Evolutionary conservation across 2,329 filamentous ascomycete genomes (phyloP).

Genomic region (Diaporthe batatas): DNA sequence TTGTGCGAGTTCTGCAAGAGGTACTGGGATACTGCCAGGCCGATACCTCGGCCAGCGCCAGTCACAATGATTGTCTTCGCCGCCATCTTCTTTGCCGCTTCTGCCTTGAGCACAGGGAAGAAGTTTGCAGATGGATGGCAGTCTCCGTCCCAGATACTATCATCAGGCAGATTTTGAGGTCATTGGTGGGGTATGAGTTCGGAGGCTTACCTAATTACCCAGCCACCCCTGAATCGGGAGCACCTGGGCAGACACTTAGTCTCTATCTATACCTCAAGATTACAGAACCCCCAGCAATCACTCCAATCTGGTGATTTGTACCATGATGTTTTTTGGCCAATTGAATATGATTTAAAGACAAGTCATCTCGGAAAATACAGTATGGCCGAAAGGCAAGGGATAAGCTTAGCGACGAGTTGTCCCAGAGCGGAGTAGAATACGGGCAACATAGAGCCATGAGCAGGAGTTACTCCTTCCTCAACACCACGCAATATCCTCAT

Average conservation of each 20-base stretch:
- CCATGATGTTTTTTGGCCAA: neutral
- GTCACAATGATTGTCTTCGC: slow-evolving; percentile 79
- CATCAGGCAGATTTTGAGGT: slow-evolving; percentile 32
- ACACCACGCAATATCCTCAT: too few species aligned
- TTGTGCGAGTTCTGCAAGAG: slow-evolving; percentile 68
- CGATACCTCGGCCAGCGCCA: slow-evolving; percentile 74
- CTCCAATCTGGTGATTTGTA: neutral
- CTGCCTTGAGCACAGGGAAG: neutral
- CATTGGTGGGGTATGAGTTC: slow-evolving; percentile 19
- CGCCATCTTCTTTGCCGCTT: slow-evolving; percentile 53
- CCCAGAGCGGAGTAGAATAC: too few species aligned
- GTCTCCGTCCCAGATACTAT: slow-evolving; percentile 13
- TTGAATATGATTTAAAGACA: too few species aligned
- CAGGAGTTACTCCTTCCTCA: too few species aligned
- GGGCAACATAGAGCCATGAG: too few species aligned
- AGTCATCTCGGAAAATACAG: too few species aligned
- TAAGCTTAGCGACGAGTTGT: too few species aligned
- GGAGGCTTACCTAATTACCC: slow-evolving; percentile 25
- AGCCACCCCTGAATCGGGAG: neutral
- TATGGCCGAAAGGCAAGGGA: too few species aligned
- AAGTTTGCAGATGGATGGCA: neutral
- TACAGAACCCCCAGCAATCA: neutral
- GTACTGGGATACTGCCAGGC: slow-evolving; percentile 66
- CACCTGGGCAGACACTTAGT: neutral
- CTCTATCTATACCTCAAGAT: neutral